A percentile compares a stretch with the other conserved stretches of the same genome.
Evolutionary conservation across 2,329 filamentous ascomycete species (phyloP).

Genomic region (Orbilia ellipsospora): DNA sequence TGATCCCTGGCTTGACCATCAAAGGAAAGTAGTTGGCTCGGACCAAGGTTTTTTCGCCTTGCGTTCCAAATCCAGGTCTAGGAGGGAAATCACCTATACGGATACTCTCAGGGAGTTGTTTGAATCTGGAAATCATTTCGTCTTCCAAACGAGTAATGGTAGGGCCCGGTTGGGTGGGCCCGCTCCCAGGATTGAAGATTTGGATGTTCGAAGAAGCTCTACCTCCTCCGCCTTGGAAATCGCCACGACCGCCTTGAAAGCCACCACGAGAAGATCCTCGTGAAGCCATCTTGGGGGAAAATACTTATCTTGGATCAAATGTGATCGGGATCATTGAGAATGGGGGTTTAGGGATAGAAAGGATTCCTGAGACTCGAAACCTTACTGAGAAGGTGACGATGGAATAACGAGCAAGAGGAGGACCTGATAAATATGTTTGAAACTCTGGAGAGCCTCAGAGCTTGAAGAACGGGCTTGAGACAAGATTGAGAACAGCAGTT

Average conservation of each 20-base stretch:
- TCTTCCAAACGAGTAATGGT: constrained; percentile 21
- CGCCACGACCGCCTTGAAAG: neutral
- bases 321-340: too few relatives aligned
- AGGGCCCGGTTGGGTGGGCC: constrained; percentile 4
- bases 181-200: constrained; percentile 20
- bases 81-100: constrained; percentile 30
- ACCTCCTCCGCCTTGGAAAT: neutral
- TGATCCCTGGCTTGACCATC: constrained; percentile 5
- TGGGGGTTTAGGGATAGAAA: too few relatives aligned
- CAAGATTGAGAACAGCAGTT: too few relatives aligned
- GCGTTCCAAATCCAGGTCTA: constrained; percentile 33
- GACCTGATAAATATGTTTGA: too few relatives aligned
- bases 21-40: constrained; percentile 40
- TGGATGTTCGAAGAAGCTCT: constrained; percentile 1
- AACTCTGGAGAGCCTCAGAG: too few relatives aligned
- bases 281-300: too few relatives aligned
- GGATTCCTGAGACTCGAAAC: too few relatives aligned
- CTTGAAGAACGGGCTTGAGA: too few relatives aligned
- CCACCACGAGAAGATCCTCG: too few relatives aligned
- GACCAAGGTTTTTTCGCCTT: constrained; percentile 25
- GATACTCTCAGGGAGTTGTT: neutral
- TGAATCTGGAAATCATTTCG: constrained; percentile 2
- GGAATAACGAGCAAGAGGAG: too few relatives aligned
- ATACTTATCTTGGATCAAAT: too few relatives aligned
- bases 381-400: too few relatives aligned